Evolutionary conservation across 441 rosid genomes (phyloP), one percentile per base, ranked within the genome.

Genomic region (Erodium trifolium): DNA sequence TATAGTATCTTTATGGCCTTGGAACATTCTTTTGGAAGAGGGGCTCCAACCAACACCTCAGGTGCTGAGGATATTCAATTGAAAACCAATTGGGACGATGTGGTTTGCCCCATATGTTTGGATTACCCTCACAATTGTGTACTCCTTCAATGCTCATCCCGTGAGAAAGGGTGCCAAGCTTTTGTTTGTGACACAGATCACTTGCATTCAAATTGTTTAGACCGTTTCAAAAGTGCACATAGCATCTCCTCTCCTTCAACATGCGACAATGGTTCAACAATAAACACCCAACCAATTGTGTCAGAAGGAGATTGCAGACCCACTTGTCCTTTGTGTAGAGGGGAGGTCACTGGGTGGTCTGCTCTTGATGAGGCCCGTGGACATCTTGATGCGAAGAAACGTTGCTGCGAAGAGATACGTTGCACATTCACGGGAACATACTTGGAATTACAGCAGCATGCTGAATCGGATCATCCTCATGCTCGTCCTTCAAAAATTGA

Each of bases 81-180:
- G 72, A 82, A 70, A 67, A 82, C 78, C 67, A 82, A 83, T 57
- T 87, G 87, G 93, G 96, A 88, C 60, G 89, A 88, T 72, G 88
- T 90, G 76, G 75, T 63, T 71, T 94, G 97, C 71, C 99, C 97
- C 31, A 91, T 94, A 80, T 94, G 99, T 76, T 85, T 91, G 77
- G 96, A 94, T 73, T 87, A 72, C 72, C 99, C 99, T 72, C 99
- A 91, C 74, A 94, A 91, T 65, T 74, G 90, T 73, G 97, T 94
- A 45, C 96, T 91, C 70, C 97, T 94, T 34, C 91, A 77, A 17
- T 94, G 97, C 74, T 84, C 96, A 0, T 94, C 99, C 72, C 87
- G 80, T 65, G 84, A 71, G 47, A 91, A 87, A 70, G 99, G 99
- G 5, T 91, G 99, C 53, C 86, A 89, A 71, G 82, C 99, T 16